Base-by-base conservation (phyloP, 225 moss, liverwort and hornwort species). In the Asterella californica region DNA sequence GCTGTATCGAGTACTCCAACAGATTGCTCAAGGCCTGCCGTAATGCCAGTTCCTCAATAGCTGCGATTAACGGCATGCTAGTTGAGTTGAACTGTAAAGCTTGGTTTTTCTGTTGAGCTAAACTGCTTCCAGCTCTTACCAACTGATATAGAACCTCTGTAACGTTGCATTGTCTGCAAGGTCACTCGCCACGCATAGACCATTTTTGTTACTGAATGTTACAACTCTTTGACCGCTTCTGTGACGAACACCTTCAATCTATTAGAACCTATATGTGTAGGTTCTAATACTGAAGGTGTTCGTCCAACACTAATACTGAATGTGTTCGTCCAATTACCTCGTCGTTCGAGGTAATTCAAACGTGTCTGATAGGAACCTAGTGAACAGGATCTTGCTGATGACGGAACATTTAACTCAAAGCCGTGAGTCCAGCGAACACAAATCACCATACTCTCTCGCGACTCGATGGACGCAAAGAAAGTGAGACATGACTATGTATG, bases 81-180 rank as follows among this genome's bases (percentile, higher is more conserved):
- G 63, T 45, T 80, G 95, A 90, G 68, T 83, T 95, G 62, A 95
- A 88, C 88, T 93, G 95, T 77, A 95, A 85, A 54, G 86, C 87
- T 84, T 95, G 93, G 72, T 87, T 86, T 81, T 88, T 90, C 76
- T 91, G 90, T 57, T 93, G 87, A 65, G 95, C 93, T 77, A 95
- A 82, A 83, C 90, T 90, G 78, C 93, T 90, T 59, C 88, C 95
- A 78, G 92, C 95, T 88, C 90, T 89, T 59, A 92, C 91, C 78
- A 95, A 82, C 83, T 88, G 90, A 88, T 90, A 90, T 80, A 95
- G 89, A 70, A 95, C 85, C 88, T 91, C 86, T 83, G 91, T 88
- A 77, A 91, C 91, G 81, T 95, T 91, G 90, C 94, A 91, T 86
- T 86, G 87, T 81, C 94, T 95, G 91, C 91, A 90, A 81, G 57